These are phyloP conservation scores for Leishmania braziliensis DNA, from an alignment of 208 protist genomes.

Conservation along the genomic window DNA sequence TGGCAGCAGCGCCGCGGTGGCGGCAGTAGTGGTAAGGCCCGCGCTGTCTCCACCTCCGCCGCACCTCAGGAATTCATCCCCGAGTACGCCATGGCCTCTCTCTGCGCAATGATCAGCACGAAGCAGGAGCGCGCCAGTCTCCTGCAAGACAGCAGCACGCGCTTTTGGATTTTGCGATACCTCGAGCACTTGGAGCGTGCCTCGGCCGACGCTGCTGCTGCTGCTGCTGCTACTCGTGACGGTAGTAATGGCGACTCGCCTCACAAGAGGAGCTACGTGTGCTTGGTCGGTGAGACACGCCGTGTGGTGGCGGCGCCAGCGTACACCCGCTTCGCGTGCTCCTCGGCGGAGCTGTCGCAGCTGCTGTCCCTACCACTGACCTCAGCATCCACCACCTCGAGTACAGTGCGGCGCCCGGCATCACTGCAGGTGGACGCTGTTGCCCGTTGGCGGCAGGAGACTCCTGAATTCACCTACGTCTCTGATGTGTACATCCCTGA, in stretches of 20 bases:
- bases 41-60: not conserved
- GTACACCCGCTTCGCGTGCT: slow-evolving; percentile 45
- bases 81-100: slow-evolving; percentile 81
- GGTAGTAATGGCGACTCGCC: slow-evolving; percentile 2
- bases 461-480: slow-evolving; percentile 47
- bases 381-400: not conserved
- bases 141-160: slow-evolving; percentile 83
- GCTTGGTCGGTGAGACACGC: slow-evolving; percentile 76
- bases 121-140: slow-evolving; percentile 81
- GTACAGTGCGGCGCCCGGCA: slow-evolving; percentile 8
- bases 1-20: slow-evolving; percentile 34
- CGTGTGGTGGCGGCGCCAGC: slow-evolving; percentile 64
- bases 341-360: slow-evolving; percentile 11
- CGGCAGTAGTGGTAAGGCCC: not conserved
- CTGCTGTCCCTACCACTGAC: slow-evolving; percentile 9
- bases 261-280: slow-evolving; percentile 45
- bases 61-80: slow-evolving; percentile 46
- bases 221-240: not conserved
- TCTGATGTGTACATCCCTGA: slow-evolving; percentile 86
- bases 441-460: slow-evolving; percentile 12
- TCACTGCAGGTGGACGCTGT: slow-evolving; percentile 11
- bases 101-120: slow-evolving; percentile 81
- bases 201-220: not conserved
- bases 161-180: slow-evolving; percentile 79
- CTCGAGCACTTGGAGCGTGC: slow-evolving; percentile 46